Evolutionary conservation across 164 flowering plant genomes (phyloP).

Genomic region (Vitis amurensis): DNA sequence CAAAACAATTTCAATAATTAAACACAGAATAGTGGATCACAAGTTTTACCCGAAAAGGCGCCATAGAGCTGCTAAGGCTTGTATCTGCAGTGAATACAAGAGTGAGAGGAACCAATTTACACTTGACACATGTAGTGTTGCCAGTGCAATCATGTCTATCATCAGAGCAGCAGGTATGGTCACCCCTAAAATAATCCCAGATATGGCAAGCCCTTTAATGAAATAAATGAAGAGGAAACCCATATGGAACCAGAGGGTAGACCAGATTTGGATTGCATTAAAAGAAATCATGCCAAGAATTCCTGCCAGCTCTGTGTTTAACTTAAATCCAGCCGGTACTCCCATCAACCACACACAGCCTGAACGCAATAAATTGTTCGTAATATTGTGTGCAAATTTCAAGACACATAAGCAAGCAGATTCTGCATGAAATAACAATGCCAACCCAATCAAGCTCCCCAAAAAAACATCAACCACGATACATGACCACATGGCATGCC

Average conservation of each 20-base stretch:
- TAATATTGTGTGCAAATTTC: slow-evolving; percentile 40
- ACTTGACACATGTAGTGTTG: slow-evolving; percentile 61
- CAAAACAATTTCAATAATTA: not conserved
- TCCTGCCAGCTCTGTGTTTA: slow-evolving; percentile 87
- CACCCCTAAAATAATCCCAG: slow-evolving; percentile 72
- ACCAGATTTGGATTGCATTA: slow-evolving; percentile 90
- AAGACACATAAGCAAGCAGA: slow-evolving; percentile 44
- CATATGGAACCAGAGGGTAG: slow-evolving; percentile 70
- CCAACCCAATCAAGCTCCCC: slow-evolving; percentile 68
- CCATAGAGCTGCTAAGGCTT: slow-evolving; percentile 86
- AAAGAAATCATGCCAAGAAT: slow-evolving; percentile 80
- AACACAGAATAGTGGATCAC: not conserved
- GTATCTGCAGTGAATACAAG: slow-evolving; percentile 73
- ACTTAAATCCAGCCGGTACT: slow-evolving; percentile 96
- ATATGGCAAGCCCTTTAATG: slow-evolving; percentile 62
- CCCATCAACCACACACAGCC: slow-evolving; percentile 99
- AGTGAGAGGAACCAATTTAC: slow-evolving; percentile 70
- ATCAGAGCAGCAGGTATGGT: slow-evolving; percentile 72
- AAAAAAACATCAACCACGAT: slow-evolving; percentile 64
- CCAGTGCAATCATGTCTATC: slow-evolving; percentile 54
- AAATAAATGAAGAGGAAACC: slow-evolving; percentile 44
- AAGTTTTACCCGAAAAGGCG: slow-evolving; percentile 82
- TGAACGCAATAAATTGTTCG: slow-evolving; percentile 68
- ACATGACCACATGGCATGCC: slow-evolving; percentile 82
- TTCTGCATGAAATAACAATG: slow-evolving; percentile 47